phyloP scores from a whole-genome alignment of 345 rosid species.

The Eucalyptus pumila region DNA sequence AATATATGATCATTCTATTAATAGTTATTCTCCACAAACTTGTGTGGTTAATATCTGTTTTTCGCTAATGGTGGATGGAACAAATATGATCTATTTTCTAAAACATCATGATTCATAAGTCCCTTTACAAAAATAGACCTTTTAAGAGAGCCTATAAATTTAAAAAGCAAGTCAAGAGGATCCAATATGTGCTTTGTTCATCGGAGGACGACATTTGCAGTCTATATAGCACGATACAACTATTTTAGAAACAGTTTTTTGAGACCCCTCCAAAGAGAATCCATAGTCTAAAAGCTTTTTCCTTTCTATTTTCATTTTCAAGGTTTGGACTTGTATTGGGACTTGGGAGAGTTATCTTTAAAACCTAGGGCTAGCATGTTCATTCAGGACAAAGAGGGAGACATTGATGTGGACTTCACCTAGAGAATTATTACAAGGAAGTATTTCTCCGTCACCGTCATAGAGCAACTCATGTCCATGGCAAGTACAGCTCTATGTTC shows the following conservation, averaged over 20 bases:
- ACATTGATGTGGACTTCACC: constrained; percentile 1
- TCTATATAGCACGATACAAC: neutral
- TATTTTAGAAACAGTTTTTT: neutral
- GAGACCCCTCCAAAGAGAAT: neutral
- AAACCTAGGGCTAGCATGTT: neutral
- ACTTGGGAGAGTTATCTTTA: neutral
- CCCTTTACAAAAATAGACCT: neutral
- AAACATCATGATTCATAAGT: neutral
- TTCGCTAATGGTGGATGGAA: neutral
- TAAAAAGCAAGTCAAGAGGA: neutral
- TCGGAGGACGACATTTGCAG: neutral
- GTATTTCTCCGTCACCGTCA: neutral
- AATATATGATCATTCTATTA: neutral
- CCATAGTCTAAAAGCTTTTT: neutral
- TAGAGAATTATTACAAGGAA: neutral
- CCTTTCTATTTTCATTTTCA: neutral
- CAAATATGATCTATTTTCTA: neutral
- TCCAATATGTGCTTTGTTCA: neutral
- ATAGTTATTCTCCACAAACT: neutral
- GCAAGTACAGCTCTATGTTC: neutral
- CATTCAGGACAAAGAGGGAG: neutral
- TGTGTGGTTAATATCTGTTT: neutral
- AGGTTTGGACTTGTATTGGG: neutral
- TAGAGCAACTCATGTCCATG: neutral
- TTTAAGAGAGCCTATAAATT: neutral